Evolutionary conservation across 164 flowering plant genomes (phyloP).

Genomic region (Brasenia schreberi): DNA sequence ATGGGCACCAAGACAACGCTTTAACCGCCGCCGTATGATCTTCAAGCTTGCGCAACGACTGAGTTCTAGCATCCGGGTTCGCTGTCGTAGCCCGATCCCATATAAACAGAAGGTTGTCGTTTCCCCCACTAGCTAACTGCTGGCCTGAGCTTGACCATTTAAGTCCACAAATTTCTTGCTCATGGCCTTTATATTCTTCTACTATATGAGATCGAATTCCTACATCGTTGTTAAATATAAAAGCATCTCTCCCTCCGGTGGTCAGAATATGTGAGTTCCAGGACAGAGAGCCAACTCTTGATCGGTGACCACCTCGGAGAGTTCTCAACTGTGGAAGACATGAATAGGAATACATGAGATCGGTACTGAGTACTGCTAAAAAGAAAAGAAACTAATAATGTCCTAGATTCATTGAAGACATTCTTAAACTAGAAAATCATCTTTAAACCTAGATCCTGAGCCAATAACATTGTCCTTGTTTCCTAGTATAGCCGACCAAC

Average conservation of each 20-base stretch:
- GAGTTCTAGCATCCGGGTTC: neutral
- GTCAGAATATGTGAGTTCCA: neutral
- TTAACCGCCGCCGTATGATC: neutral
- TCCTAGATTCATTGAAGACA: no score
- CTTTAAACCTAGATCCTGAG: no score
- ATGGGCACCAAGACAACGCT: neutral
- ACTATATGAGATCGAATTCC: neutral
- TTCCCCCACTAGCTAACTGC: neutral
- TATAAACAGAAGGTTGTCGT: neutral
- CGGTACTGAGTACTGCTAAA: no score
- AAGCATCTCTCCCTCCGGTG: neutral
- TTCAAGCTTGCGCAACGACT: neutral
- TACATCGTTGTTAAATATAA: neutral
- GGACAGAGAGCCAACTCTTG: neutral
- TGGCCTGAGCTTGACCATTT: neutral
- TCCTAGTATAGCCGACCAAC: no score
- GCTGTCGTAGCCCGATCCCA: neutral
- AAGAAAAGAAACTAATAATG: no score
- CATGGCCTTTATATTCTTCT: neutral
- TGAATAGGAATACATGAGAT: no score
- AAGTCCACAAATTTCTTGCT: neutral
- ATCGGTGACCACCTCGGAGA: constrained; percentile 30
- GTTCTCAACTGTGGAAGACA: constrained; percentile 32
- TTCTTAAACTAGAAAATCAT: no score
- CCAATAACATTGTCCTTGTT: no score